Evolutionary conservation across 306 rosid species (phyloP), one percentile per base, ranked within the genome.

Genomic region (Astragalus glycyphyllos): DNA sequence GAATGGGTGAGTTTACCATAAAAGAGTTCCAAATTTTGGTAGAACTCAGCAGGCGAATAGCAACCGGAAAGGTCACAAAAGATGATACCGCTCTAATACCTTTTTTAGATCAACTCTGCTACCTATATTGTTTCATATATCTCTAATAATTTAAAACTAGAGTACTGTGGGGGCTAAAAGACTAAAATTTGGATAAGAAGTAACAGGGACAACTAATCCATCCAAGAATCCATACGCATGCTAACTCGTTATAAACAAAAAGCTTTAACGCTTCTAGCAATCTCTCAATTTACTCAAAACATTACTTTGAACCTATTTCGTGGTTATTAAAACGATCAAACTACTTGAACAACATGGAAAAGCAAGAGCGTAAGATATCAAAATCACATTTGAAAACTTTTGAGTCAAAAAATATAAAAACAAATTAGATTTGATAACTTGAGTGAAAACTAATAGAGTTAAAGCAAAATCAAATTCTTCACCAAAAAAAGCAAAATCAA

Each of bases 181-280:
- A 53, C 45, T 46, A 51, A 29, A 47, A 14, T 8, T 65, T 47
- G 4, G 4, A 44, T 5, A 45, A 4, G 14, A 3, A 16, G 34
- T 4, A 35, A 48, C 6, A 65, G 44, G 20, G 26, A 12, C 10
- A 11, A 29, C 56, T 29, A 29, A 11, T 44, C 26, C 20, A 10
- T 13, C 42, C n/a, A 42, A 71, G 12, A 57, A 10, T 57, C 14
- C 23, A 46, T 57, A 44, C 31, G 14, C 58, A 71, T 46, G 34
- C 34, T 9, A 26, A 46, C 16, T 63, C 53, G 42, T 11, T 44
- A 7, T 35, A 20, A n/a, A n/a, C n/a, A 11, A 59, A 42, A 12
- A 11, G 7, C 4, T 41, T 0, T 11, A 42, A 4, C n/a, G n/a
- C 48, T 42, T 16, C 35, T 0, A n/a, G 45, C 58, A 15, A 58